phyloP scores from a whole-genome alignment of 306 rosid species.

The Medicago truncatula region DNA sequence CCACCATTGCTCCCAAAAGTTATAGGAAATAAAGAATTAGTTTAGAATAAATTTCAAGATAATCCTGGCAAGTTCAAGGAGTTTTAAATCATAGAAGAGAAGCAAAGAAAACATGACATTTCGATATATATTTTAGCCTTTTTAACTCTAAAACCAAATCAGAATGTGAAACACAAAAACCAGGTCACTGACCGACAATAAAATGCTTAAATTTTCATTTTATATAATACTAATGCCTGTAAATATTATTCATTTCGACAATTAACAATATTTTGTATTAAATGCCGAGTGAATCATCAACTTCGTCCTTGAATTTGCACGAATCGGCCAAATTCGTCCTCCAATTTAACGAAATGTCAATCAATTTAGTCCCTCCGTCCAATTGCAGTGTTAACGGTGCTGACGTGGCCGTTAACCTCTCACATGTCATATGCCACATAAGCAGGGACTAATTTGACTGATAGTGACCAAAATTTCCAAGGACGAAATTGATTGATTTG shows the following conservation, averaged over 20 bases:
- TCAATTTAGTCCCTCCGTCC: too few relatives aligned
- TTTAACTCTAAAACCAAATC: not conserved
- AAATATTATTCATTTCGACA: constrained; percentile 1
- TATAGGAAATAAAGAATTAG: constrained; percentile 1
- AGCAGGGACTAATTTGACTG: too few relatives aligned
- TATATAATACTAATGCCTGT: not conserved
- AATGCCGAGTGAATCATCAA: constrained; percentile 7
- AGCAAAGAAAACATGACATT: constrained; percentile 5
- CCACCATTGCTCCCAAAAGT: constrained; percentile 21
- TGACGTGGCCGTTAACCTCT: too few relatives aligned
- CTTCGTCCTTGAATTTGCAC: too few relatives aligned
- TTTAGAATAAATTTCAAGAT: not conserved
- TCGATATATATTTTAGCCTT: not conserved
- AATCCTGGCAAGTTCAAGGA: constrained; percentile 21
- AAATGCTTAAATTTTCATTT: not conserved
- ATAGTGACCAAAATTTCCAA: too few relatives aligned
- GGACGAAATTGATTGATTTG: too few relatives aligned
- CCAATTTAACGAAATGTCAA: too few relatives aligned
- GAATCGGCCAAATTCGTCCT: too few relatives aligned
- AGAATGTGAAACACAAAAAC: not conserved
- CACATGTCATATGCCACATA: too few relatives aligned
- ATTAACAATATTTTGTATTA: constrained; percentile 7
- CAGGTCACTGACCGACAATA: constrained; percentile 15
- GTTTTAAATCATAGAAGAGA: constrained; percentile 13
- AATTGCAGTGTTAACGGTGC: too few relatives aligned